Percentiles rank a stretch among this genome's conserved stretches.
Conservation (phyloP, 2,329 filamentous ascomycete species). For the Cylindrodendrum hubeiense region DNA sequence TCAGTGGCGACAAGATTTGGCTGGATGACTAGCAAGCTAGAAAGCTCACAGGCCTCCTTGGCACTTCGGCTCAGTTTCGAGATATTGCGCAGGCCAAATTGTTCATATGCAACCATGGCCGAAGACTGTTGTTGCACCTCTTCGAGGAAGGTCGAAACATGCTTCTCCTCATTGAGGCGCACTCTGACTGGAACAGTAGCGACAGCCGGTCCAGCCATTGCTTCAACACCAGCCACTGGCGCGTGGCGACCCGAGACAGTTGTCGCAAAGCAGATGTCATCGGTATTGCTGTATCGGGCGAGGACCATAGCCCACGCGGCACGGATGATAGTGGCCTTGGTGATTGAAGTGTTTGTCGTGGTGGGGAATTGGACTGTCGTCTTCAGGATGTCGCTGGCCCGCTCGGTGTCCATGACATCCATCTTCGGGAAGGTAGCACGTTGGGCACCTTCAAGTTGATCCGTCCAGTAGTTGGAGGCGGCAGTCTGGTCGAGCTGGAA, state of each 20-base stretch:
- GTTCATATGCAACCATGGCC: slow-evolving; percentile 28
- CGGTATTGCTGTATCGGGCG: slow-evolving; percentile 6
- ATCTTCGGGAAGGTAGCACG: slow-evolving; percentile 1
- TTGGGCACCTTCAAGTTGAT: slow-evolving; percentile 9
- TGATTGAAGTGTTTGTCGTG: not conserved
- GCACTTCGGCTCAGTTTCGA: slow-evolving; percentile 21
- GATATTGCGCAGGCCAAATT: slow-evolving; percentile 33
- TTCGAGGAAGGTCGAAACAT: slow-evolving; percentile 55
- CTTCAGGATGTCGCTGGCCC: not conserved
- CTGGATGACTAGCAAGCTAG: slow-evolving; percentile 21
- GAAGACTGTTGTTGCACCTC: slow-evolving; percentile 29
- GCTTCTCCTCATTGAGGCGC: slow-evolving; percentile 38
- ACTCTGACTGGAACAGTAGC: slow-evolving; percentile 43
- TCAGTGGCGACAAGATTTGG: slow-evolving; percentile 1
- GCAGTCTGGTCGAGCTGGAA: not conserved
- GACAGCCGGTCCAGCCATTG: slow-evolving; percentile 47
- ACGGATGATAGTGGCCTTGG: slow-evolving; percentile 1
- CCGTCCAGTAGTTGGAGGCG: slow-evolving; percentile 3
- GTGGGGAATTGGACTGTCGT: not conserved
- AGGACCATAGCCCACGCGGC: slow-evolving; percentile 11
- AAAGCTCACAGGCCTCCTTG: slow-evolving; percentile 9
- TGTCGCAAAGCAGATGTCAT: slow-evolving; percentile 5
- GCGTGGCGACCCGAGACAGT: slow-evolving; percentile 21
- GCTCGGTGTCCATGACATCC: not conserved
- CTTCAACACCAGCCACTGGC: slow-evolving; percentile 35